These are phyloP conservation scores for Remersonia thermophila DNA, from an alignment of 2,329 filamentous ascomycete genomes.

Conservation along the genomic window DNA sequence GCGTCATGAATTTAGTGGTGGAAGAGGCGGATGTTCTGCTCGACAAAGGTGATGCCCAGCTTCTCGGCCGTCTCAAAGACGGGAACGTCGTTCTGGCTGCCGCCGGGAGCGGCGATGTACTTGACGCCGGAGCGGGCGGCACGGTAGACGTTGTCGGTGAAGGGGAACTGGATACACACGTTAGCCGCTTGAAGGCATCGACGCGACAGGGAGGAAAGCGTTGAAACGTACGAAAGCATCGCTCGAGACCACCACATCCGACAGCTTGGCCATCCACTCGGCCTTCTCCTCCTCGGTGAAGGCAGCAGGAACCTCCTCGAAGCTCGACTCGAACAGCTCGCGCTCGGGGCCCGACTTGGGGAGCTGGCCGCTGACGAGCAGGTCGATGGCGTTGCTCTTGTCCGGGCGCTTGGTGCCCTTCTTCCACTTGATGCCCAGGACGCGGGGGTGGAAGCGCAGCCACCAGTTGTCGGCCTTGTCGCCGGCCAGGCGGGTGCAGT, in stretches of 20 bases:
- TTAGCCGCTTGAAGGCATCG: constrained; percentile 4
- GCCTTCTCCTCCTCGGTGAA: constrained; percentile 79
- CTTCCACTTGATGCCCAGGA: constrained; percentile 87
- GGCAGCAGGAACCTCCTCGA: constrained; percentile 72
- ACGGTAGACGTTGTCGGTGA: constrained; percentile 95
- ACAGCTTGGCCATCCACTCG: constrained; percentile 73
- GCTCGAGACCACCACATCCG: constrained; percentile 73
- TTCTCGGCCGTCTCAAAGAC: constrained; percentile 87
- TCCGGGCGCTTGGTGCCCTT: constrained; percentile 92
- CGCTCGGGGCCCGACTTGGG: constrained; percentile 74
- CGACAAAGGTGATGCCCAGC: constrained; percentile 83
- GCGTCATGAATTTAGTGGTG: constrained; percentile 68
- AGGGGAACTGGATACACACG: constrained; percentile 62
- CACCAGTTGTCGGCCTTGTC: constrained; percentile 99
- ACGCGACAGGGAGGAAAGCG: neutral
- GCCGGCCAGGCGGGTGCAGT: constrained; percentile 93
- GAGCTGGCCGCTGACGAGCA: constrained; percentile 83
- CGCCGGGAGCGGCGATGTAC: constrained; percentile 87
- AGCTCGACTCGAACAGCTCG: constrained; percentile 75
- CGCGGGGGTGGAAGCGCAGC: constrained; percentile 92
- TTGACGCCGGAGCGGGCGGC: constrained; percentile 80
- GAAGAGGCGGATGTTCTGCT: constrained; percentile 89
- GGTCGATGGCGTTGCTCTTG: constrained; percentile 96
- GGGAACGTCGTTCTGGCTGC: constrained; percentile 72
- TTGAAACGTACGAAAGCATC: constrained; percentile 74